phyloP scores from a whole-genome alignment of 2,329 filamentous ascomycete genomes.

The Colletotrichum sp. region DNA sequence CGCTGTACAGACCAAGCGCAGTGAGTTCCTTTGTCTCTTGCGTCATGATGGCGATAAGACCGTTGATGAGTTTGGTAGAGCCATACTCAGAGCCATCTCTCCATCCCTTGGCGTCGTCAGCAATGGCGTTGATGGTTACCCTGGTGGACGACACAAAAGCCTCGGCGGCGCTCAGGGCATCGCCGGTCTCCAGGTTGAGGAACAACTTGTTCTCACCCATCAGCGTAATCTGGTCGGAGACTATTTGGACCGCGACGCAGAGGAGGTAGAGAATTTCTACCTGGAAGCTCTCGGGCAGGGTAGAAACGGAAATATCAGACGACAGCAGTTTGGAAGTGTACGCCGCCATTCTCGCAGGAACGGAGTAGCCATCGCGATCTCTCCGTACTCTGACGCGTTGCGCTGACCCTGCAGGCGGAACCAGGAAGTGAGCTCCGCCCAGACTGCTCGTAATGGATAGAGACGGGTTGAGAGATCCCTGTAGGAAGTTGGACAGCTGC shows the following conservation, averaged over 20 bases:
- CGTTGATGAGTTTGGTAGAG: constrained; percentile 40
- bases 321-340: constrained; percentile 68
- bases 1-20: constrained; percentile 54
- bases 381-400: constrained; percentile 42
- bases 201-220: constrained; percentile 51
- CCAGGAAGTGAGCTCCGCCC: constrained; percentile 71
- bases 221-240: constrained; percentile 57
- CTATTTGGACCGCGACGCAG: constrained; percentile 53
- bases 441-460: constrained; percentile 77
- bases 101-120: constrained; percentile 41
- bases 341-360: constrained; percentile 75
- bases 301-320: constrained; percentile 39
- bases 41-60: constrained; percentile 48
- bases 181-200: constrained; percentile 38
- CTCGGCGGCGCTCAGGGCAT: constrained; percentile 43
- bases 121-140: constrained; percentile 36
- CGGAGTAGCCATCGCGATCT: constrained; percentile 73
- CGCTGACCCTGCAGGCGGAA: constrained; percentile 36
- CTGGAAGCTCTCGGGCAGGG: constrained; percentile 44
- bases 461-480: constrained; percentile 59
- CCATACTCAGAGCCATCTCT: constrained; percentile 33
- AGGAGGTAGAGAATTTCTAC: constrained; percentile 58
- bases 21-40: constrained; percentile 45
- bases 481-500: constrained; percentile 62
- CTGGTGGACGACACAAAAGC: constrained; percentile 46